phyloP scores from a whole-genome alignment of 2,329 filamentous ascomycete species.

The Ascochyta rabiei region DNA sequence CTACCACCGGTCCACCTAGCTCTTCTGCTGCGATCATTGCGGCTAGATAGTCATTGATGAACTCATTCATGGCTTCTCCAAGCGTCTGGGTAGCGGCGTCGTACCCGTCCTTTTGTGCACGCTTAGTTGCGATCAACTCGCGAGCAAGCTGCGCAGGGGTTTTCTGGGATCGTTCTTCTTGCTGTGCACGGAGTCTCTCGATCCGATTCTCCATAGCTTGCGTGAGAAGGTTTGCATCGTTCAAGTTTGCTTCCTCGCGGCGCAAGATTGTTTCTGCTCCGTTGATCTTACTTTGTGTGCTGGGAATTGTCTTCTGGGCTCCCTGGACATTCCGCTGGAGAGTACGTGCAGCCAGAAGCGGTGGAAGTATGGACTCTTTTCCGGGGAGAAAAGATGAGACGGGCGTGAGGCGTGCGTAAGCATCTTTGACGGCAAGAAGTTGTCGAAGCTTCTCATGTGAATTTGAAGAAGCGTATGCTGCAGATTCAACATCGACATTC shows the following conservation, averaged over 20 bases:
- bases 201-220: constrained; percentile 64
- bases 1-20: constrained; percentile 80
- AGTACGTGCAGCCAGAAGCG: constrained; percentile 72
- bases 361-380: constrained; percentile 70
- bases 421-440: constrained; percentile 62
- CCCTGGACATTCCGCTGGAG: constrained; percentile 69
- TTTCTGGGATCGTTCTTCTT: constrained; percentile 63
- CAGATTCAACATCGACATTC: constrained; percentile 24
- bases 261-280: constrained; percentile 49
- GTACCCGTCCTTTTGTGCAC: constrained; percentile 64
- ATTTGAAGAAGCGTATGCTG: constrained; percentile 44
- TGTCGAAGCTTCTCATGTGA: constrained; percentile 50
- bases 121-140: constrained; percentile 67
- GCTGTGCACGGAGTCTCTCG: constrained; percentile 61
- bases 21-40: constrained; percentile 82
- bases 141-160: constrained; percentile 66
- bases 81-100: constrained; percentile 66
- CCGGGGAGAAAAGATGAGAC: constrained; percentile 70
- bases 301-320: constrained; percentile 64
- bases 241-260: constrained; percentile 54
- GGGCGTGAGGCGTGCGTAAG: constrained; percentile 68
- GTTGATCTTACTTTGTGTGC: constrained; percentile 50
- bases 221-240: constrained; percentile 56
- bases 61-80: constrained; percentile 68
- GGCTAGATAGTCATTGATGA: constrained; percentile 74